Conservation (phyloP, 2,329 filamentous ascomycete species). For the Plenodomus lindquistii region DNA sequence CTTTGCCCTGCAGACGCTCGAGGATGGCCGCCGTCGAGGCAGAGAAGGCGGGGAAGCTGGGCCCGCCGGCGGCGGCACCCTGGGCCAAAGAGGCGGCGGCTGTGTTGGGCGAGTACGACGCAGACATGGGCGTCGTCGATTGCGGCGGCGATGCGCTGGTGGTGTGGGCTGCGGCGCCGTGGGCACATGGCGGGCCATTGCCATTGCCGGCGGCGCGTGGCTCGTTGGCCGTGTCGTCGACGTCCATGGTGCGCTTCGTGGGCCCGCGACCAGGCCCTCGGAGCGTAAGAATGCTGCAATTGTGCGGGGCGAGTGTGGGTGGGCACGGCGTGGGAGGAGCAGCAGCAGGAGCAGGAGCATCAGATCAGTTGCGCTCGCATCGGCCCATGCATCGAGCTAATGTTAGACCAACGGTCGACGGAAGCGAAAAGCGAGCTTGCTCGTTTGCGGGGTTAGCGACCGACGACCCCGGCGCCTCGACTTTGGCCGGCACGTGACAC, state of each 20-base stretch:
- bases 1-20: constrained; percentile 43
- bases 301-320: not conserved
- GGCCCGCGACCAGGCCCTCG: constrained; percentile 15
- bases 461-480: too few species aligned
- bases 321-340: not conserved
- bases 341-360: not conserved
- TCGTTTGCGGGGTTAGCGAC: too few species aligned
- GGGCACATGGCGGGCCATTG: constrained; percentile 24
- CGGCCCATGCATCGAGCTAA: too few species aligned
- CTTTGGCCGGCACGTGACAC: too few species aligned
- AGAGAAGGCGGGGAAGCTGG: constrained; percentile 39
- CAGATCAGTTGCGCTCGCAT: not conserved
- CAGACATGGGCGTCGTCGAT: constrained; percentile 22
- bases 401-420: too few species aligned
- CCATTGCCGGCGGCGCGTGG: constrained; percentile 5
- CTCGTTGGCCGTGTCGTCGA: constrained; percentile 9
- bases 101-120: constrained; percentile 35
- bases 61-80: constrained; percentile 9
- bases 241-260: constrained; percentile 20
- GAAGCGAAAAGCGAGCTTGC: too few species aligned
- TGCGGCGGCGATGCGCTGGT: constrained; percentile 16
- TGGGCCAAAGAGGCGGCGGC: constrained; percentile 25
- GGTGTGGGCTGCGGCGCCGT: constrained; percentile 21
- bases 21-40: constrained; percentile 49
- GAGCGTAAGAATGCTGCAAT: constrained; percentile 9